A percentile compares a stretch with the other conserved stretches of the same genome.
These are phyloP conservation scores for Stylonectria norvegica DNA, from an alignment of 2,329 filamentous ascomycete genomes.

Conservation along the genomic window DNA sequence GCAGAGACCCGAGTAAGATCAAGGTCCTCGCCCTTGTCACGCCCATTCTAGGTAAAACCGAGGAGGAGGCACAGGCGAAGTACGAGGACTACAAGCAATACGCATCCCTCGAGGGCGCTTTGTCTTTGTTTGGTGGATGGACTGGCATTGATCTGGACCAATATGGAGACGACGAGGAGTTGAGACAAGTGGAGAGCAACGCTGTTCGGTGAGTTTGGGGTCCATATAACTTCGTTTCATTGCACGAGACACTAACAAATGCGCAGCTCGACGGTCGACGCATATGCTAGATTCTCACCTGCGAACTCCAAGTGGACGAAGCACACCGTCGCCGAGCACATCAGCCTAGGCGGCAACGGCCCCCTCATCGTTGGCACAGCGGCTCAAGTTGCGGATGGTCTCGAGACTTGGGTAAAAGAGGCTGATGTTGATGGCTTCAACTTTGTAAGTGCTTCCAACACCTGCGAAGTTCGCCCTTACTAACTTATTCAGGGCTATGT, in stretches of 20 bases:
- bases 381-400: constrained; percentile 60
- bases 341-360: constrained; percentile 65
- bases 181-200: constrained; percentile 60
- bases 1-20: constrained; percentile 57
- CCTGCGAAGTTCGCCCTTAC: not conserved
- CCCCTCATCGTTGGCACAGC: constrained; percentile 63
- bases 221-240: not conserved
- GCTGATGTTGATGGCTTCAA: constrained; percentile 75
- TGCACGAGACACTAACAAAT: constrained; percentile 1
- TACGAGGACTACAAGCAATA: constrained; percentile 59
- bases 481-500: constrained; percentile 52
- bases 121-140: constrained; percentile 72
- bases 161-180: constrained; percentile 63
- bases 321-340: constrained; percentile 63
- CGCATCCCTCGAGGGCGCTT: constrained; percentile 59
- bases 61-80: constrained; percentile 64
- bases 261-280: constrained; percentile 50
- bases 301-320: constrained; percentile 69
- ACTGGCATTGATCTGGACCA: constrained; percentile 56
- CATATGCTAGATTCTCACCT: constrained; percentile 54
- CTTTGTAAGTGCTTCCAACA: constrained; percentile 47
- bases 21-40: constrained; percentile 67
- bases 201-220: constrained; percentile 46
- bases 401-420: constrained; percentile 65
- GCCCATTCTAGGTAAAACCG: constrained; percentile 61